Evolutionary conservation across 768 basidiomycete genomes (phyloP).

Genomic region (Podaxis mareebaensis): DNA sequence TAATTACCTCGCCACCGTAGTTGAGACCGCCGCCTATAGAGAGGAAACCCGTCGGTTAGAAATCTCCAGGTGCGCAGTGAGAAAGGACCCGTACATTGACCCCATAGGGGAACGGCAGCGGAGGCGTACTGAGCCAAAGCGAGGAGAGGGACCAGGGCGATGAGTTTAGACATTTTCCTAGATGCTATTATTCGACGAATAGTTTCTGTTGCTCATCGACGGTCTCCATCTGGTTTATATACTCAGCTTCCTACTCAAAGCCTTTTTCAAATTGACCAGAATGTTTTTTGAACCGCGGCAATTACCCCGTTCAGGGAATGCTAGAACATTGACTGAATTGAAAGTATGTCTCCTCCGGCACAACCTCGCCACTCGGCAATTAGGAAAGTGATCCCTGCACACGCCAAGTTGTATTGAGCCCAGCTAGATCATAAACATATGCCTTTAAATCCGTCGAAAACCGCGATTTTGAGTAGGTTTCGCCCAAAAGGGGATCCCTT

Average conservation of each 20-base stretch:
- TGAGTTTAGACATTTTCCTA: constrained; percentile 9
- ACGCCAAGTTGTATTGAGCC: not conserved
- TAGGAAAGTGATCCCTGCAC: not conserved
- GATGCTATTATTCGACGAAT: not conserved
- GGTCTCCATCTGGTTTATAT: not conserved
- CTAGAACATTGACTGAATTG: not conserved
- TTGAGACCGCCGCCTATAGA: constrained; percentile 29
- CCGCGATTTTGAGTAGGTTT: not conserved
- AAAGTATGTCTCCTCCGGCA: not conserved
- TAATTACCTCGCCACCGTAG: constrained; percentile 27
- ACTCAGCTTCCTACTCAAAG: not conserved
- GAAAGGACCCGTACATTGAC: constrained; percentile 28
- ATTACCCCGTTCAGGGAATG: not conserved
- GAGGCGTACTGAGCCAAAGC: constrained; percentile 2
- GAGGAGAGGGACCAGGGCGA: constrained; percentile 9
- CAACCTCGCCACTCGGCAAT: not conserved
- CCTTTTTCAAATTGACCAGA: not conserved
- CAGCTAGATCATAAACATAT: not conserved
- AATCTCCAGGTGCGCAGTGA: not conserved
- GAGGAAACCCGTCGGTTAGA: constrained; percentile 4
- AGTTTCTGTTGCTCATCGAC: not conserved
- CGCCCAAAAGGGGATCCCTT: not conserved
- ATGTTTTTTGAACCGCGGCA: not conserved
- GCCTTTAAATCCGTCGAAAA: not conserved
- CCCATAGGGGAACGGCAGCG: constrained; percentile 27